Base-by-base conservation (phyloP, 352 stramenopile species). In the Globisporangium heterothallicum region DNA sequence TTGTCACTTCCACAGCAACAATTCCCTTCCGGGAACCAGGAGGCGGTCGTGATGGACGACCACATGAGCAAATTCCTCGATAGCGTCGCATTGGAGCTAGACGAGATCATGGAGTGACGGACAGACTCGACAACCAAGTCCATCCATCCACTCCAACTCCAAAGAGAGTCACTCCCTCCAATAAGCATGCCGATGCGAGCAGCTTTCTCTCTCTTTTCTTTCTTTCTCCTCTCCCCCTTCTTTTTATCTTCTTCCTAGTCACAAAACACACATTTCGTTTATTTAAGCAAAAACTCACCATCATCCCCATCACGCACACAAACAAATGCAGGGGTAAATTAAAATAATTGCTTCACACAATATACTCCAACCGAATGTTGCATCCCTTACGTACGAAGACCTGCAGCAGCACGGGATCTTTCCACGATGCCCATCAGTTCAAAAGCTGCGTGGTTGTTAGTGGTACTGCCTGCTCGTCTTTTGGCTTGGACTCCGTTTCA, bases 61-160 rank as follows among this genome's bases (percentile, higher is more conserved):
- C 78, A 91, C 63, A 91, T 91, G 77, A 88, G 64, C 58, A 74
- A 62, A 43, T 88, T 91, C 56, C 78, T 91, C 49, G 80, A 91
- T 49, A 91, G 80, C 52, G 80, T 91, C 46, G 70, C 78, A 42
- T 72, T 91, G 22, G 79, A 88, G 60, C 70, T 91, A 42, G 80
- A 89, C 38, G 80, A 91, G 42, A 84, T 88, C 55, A 71, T 91
- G 53, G 71, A 81, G 43, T 78, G 51, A 76, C 14, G 14, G 16
- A 40, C 10, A 38, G 6, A 8, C 13, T 24, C 26, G n/a, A n/a
- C n/a, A n/a, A n/a, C n/a, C n/a, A n/a, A n/a, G n/a, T n/a, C n/a
- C n/a, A n/a, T n/a, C n/a, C n/a, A n/a, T n/a, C 0, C 43, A 38
- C 26, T 8, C 43, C 24, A 24, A 19, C n/a, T 32, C 21, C 21